These are phyloP conservation scores for Colletotrichum horii DNA, from an alignment of 2,329 filamentous ascomycete species.

Conservation along the genomic window DNA sequence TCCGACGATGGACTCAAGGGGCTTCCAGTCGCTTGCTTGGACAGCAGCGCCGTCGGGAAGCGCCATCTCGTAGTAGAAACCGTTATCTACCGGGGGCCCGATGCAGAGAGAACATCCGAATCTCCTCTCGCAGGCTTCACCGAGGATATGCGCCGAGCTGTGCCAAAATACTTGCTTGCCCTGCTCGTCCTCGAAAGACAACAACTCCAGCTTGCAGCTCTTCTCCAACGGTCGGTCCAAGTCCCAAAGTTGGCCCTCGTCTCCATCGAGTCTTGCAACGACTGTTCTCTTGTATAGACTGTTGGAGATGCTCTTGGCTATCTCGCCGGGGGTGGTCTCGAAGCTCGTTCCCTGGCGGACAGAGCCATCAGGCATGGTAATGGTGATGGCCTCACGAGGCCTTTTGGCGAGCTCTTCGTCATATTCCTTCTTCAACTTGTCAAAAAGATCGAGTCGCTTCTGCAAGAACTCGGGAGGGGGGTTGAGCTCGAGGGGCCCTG, in stretches of 20 bases:
- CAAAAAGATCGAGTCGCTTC: constrained; percentile 85
- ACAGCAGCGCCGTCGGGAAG: constrained; percentile 74
- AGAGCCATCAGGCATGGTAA: constrained; percentile 76
- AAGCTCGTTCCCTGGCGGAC: constrained; percentile 79
- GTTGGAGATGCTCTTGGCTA: constrained; percentile 82
- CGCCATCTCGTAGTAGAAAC: constrained; percentile 85
- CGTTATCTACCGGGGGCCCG: constrained; percentile 88
- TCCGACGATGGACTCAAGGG: constrained; percentile 79
- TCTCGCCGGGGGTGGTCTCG: constrained; percentile 86
- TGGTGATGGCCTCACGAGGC: constrained; percentile 75
- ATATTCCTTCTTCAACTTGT: constrained; percentile 83
- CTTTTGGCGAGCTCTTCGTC: constrained; percentile 76
- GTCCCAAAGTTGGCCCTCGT: constrained; percentile 81
- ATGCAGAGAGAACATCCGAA: constrained; percentile 94
- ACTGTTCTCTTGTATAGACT: constrained; percentile 86
- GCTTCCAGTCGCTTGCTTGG: constrained; percentile 79
- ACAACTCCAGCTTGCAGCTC: constrained; percentile 82
- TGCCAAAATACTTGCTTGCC: constrained; percentile 99
- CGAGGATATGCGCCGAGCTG: constrained; percentile 88
- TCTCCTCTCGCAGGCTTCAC: constrained; percentile 88
- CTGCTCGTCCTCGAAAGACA: constrained; percentile 78
- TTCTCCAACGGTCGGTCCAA: constrained; percentile 87
- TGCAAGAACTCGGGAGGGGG: constrained; percentile 78
- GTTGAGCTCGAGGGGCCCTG: constrained; percentile 52
- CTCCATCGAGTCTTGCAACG: constrained; percentile 82